Percentiles rank a stretch among this genome's conserved stretches.
Conservation (phyloP, 2,329 filamentous ascomycete genomes). For the Alternaria ethzedia region DNA sequence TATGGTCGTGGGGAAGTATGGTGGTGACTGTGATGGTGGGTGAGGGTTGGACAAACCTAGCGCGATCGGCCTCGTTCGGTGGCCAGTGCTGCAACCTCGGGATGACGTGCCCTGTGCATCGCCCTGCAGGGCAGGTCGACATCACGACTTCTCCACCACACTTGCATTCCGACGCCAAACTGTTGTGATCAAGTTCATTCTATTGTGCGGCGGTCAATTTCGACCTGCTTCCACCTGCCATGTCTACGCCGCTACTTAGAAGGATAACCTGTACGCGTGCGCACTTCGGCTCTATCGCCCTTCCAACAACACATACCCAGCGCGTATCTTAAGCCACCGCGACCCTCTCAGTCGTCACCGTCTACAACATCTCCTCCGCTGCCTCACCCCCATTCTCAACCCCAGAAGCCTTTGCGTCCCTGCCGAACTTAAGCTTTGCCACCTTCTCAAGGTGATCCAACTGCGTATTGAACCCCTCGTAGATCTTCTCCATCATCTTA, state of each 20-base stretch:
- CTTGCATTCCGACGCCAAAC: neutral
- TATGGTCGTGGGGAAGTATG: constrained; percentile 7
- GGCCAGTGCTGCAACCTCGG: constrained; percentile 28
- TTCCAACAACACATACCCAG: neutral
- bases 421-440: neutral
- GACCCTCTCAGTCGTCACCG: neutral
- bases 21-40: constrained; percentile 17
- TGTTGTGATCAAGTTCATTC: neutral
- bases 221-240: neutral
- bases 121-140: neutral
- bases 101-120: constrained; percentile 23
- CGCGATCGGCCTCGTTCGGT: constrained; percentile 8
- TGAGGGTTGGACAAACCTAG: constrained; percentile 36
- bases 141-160: neutral
- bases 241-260: no score
- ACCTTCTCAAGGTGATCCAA: neutral
- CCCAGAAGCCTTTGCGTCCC: fast-evolving
- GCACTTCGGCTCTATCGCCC: neutral
- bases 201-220: neutral
- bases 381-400: fast-evolving
- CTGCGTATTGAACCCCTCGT: fast-evolving
- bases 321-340: neutral
- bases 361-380: neutral
- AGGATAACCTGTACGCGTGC: no score
- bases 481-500: neutral